These are phyloP conservation scores for Cylindricascospora bacillispora DNA, from an alignment of 1,139 yeast species.

Conservation along the genomic window DNA sequence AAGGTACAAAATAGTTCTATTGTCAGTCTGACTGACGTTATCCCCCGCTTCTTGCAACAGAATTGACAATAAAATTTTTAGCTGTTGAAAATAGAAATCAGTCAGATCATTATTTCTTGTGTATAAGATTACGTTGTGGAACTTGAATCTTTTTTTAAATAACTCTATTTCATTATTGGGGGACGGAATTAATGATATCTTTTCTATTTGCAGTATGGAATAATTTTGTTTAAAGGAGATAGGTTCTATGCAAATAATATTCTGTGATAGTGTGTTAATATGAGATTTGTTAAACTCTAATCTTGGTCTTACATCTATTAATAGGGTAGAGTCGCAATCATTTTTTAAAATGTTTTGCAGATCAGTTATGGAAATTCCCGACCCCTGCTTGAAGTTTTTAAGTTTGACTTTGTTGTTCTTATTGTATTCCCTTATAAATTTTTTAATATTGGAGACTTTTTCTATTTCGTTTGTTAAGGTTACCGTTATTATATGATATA, in stretches of 20 bases:
- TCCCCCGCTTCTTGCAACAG: slow-evolving; percentile 16
- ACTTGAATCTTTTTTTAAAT: slow-evolving; percentile 41
- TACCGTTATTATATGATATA: slow-evolving; percentile 21
- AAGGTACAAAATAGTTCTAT: slow-evolving; percentile 1
- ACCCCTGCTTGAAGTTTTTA: no score
- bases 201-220: slow-evolving; percentile 48
- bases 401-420: background rate
- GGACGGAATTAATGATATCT: slow-evolving; percentile 36
- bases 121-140: slow-evolving; percentile 52
- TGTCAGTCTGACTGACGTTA: background rate
- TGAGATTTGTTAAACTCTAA: slow-evolving; percentile 47
- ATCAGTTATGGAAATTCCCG: slow-evolving; percentile 8
- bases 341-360: slow-evolving; percentile 8
- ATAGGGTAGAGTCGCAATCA: slow-evolving; percentile 25
- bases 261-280: slow-evolving; percentile 34
- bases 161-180: slow-evolving; percentile 38
- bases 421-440: background rate
- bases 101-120: slow-evolving; percentile 26
- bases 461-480: slow-evolving; percentile 17
- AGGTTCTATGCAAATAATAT: slow-evolving; percentile 62
- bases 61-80: slow-evolving; percentile 12
- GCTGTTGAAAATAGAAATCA: slow-evolving; percentile 12
- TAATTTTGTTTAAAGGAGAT: slow-evolving; percentile 33
- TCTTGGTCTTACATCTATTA: slow-evolving; percentile 54
- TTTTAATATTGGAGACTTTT: slow-evolving; percentile 16